phyloP scores from a whole-genome alignment of 441 rosid species.

The Euphorbia celastroides region DNA sequence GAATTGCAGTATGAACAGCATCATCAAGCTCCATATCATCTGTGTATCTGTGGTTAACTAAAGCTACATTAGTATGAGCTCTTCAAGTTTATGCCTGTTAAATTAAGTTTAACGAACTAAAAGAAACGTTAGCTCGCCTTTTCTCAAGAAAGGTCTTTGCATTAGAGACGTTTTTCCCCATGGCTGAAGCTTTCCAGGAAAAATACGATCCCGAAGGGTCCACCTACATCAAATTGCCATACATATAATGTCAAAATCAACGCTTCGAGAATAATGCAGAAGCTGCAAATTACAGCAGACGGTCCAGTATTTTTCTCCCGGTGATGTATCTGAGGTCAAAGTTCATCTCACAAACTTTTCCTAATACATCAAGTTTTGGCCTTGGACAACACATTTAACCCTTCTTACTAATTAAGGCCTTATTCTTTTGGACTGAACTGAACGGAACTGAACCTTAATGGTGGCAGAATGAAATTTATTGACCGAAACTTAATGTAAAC shows the following conservation, averaged over 20 bases:
- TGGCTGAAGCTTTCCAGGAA: conserved; percentile 99
- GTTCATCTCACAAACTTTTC: too few relatives aligned
- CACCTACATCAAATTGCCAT: conserved; percentile 39
- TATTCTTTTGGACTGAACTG: too few relatives aligned
- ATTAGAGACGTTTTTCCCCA: conserved; percentile 98
- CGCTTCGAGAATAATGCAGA: background rate
- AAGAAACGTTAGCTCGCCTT: conserved; percentile 40
- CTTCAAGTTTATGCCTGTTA: background rate
- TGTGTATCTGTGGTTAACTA: conserved; percentile 51
- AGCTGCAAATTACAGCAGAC: background rate
- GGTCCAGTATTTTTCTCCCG: too few relatives aligned
- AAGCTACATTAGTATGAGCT: background rate
- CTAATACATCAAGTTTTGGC: too few relatives aligned
- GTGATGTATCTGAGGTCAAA: too few relatives aligned
- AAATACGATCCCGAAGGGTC: conserved; percentile 99
- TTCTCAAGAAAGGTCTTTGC: conserved; percentile 98
- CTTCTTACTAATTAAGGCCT: too few relatives aligned
- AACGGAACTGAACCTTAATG: too few relatives aligned
- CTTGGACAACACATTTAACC: too few relatives aligned
- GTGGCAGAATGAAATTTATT: too few relatives aligned
- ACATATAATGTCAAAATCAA: background rate
- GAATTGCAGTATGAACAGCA: conserved; percentile 96
- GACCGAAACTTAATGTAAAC: too few relatives aligned
- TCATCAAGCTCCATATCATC: conserved; percentile 99
- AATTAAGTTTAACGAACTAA: background rate